Base-by-base conservation (phyloP, 2,329 filamentous ascomycete genomes). In the Penicillium fuscoglaucum region DNA sequence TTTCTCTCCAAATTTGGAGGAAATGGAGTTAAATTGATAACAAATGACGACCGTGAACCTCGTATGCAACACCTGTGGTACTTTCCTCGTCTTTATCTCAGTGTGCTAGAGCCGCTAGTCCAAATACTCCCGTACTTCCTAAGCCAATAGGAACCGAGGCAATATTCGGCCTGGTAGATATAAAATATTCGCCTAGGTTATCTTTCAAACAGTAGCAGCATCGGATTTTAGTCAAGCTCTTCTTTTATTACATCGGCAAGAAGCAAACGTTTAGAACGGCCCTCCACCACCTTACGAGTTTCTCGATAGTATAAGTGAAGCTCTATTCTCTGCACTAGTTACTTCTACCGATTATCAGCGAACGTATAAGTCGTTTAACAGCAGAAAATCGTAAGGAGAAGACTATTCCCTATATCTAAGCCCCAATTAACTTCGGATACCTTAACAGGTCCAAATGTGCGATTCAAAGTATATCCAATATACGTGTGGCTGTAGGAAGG, bases 391-490 rank as follows among this genome's bases (percentile, higher is more conserved):
- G 50, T 45, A 45, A 52, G 40, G 39, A 41, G 50, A 52, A 33
- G 15, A 52, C 31, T 26, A 26, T 48, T 26, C 29, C 50, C 40
- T 5, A 45, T 43, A 43, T 44, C 28, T 45, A 52, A 52, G 50
- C 31, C 40, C n/a, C 19, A 12, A 24, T 35, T 55, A 44, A 55
- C 37, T 41, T 55, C 31, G 45, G 15, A 19, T 55, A 28, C 39
- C 45, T 9, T 50, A 33, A n/a, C 4, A 55, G 53, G 46, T 37
- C 45, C 50, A 50, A 41, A 48, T 58, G 37, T 49, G 44, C 26
- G 31, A 47, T 33, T 46, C 28, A 40, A 52, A 52, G 35, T 47
- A 40, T 41, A 47, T 57, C 33, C 24, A 52, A 48, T 57, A 57
- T 52, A 57, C 48, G 3, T 57, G 49, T 43, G 55, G 55, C 17